Percentiles rank a stretch among this genome's conserved stretches.
Evolutionary conservation across 148 eudicot genomes (phyloP).

Genomic region (Heliamphora exappendiculata): DNA sequence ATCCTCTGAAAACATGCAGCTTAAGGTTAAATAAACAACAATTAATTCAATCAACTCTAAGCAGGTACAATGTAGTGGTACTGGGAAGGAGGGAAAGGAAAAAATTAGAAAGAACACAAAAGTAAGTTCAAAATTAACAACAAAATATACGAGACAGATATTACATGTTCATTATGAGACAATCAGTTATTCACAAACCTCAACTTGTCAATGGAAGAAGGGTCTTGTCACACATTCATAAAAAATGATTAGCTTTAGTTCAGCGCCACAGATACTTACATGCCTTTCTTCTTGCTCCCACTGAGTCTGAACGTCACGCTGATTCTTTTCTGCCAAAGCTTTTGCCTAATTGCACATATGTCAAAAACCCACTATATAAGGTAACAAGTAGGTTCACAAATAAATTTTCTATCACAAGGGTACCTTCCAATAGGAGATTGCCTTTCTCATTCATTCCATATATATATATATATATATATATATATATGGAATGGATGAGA

Average conservation of each 20-base stretch:
- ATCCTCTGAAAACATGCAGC: constrained; percentile 46
- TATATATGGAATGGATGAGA: too few relatives aligned
- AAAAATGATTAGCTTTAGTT: not conserved
- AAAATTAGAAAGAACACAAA: not conserved
- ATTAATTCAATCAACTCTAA: not conserved
- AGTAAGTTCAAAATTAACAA: not conserved
- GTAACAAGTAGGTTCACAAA: constrained; percentile 3
- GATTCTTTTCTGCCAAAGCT: constrained; percentile 69
- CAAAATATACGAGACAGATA: not conserved
- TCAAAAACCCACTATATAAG: not conserved
- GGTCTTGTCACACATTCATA: not conserved
- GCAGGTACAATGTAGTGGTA: not conserved
- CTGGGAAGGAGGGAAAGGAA: not conserved
- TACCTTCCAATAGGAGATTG: not conserved
- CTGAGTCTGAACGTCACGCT: constrained; percentile 65
- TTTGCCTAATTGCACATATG: constrained; percentile 36
- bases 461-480: too few relatives aligned
- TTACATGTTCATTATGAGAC: not conserved
- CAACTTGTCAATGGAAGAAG: not conserved
- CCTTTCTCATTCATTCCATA: not conserved
- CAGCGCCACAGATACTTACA: constrained; percentile 36
- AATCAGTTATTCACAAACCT: not conserved
- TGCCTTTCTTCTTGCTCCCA: constrained; percentile 78
- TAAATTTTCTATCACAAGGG: not conserved
- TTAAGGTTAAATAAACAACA: not conserved